These are phyloP conservation scores for Raffaelea deltoideospora DNA, from an alignment of 2,329 filamentous ascomycete genomes.

Conservation along the genomic window DNA sequence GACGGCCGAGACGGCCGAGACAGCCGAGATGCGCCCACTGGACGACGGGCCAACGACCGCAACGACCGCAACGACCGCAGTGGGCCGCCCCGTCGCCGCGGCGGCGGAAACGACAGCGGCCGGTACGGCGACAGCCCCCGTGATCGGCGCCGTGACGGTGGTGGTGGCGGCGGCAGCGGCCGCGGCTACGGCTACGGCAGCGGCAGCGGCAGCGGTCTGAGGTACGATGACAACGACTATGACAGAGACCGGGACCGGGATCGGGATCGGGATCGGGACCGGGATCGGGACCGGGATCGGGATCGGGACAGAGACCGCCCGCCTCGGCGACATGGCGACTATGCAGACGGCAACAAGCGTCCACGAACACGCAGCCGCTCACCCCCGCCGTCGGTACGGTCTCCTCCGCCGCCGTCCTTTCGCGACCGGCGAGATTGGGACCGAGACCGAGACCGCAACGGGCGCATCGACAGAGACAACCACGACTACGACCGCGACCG, in stretches of 20 bases:
- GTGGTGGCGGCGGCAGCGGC: background rate
- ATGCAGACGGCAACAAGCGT: too few relatives aligned
- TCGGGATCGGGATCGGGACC: constrained; percentile 10
- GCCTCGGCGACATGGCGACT: too few relatives aligned
- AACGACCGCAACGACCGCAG: too few relatives aligned
- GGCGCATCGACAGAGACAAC: too few relatives aligned
- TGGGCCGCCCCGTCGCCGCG: too few relatives aligned
- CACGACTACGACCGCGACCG: constrained; percentile 16
- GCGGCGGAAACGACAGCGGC: background rate
- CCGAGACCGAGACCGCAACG: constrained; percentile 7
- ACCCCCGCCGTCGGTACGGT: too few relatives aligned
- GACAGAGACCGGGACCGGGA: constrained; percentile 17
- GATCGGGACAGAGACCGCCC: background rate
- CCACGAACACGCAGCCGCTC: too few relatives aligned
- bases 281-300: constrained; percentile 16
- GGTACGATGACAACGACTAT: constrained; percentile 27
- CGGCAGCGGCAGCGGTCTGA: constrained; percentile 2
- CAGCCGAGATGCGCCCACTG: too few relatives aligned
- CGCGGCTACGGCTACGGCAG: constrained; percentile 10
- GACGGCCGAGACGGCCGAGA: background rate
- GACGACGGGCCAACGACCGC: too few relatives aligned
- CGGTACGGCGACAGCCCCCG: constrained; percentile 4
- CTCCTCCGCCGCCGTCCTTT: too few relatives aligned
- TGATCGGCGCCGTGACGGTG: constrained; percentile 25
- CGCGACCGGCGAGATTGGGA: too few relatives aligned